Evolutionary conservation across 371 early-diverging fungal genomes (phyloP), one percentile per base, ranked within the genome.

Genomic region (Rhizopus stolonifer): DNA sequence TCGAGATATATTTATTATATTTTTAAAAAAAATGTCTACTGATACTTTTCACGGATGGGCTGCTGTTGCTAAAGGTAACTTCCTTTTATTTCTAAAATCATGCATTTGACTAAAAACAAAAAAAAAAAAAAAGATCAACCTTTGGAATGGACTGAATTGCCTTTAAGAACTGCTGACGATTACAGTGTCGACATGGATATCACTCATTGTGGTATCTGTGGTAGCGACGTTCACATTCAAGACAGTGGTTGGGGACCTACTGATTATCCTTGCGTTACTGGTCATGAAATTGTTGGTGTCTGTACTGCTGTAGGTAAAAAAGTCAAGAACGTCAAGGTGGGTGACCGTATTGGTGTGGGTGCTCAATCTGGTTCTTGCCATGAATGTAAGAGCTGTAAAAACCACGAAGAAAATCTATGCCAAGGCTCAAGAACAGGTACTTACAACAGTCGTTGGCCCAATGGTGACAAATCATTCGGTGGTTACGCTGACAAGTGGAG

Each of bases 261-360:
- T 19, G 26, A 25, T 13, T 85, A 67, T 59, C 85, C 87, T 11
- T 43, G 46, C 13, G 71, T 83, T 38, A 74, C 77, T 40, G 86
- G 87, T 21, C 85, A 86, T 57, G 82, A 83, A 54, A 80, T 85
- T 44, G 58, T 77, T 29, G 81, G 81, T 46, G 29, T 59, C 19
- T 70, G 79, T 15, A 70, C 74, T 8, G 64, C 69, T 10, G 65
- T 67, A 17, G 85, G 86, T 26, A 58, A 57, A 2, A 57, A 69
- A 32, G 79, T 79, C 5, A 64, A 58, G 13, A 48, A 77, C 29
- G 52, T 83, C 36, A 42, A 67, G 39, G 66, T 86, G 25, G 91
- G 86, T 32, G 83, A 85, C 52, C 40, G 77, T n/a, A 87, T 86
- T 31, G 90, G 90, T 15, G 82, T 81, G 13, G 87, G 87, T 22